A percentile compares a stretch with the other conserved stretches of the same genome.
Evolutionary conservation across 1,284 basidiomycete genomes (phyloP).

Genomic region (Ceraceosorus guamensis): DNA sequence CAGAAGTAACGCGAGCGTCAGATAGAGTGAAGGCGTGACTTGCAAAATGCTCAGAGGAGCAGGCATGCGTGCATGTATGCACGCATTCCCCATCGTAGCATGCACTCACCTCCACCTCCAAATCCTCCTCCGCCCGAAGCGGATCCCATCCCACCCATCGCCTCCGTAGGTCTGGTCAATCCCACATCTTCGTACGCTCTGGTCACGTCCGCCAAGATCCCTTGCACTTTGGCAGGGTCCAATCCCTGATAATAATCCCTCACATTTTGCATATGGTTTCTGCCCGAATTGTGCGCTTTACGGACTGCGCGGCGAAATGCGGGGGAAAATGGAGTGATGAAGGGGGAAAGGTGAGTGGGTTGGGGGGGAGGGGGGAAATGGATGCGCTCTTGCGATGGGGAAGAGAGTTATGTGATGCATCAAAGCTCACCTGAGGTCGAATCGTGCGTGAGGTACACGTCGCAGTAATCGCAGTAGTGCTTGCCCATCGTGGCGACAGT

Average conservation of each 20-base stretch:
- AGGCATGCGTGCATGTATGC: too few relatives aligned
- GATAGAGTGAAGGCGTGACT: too few relatives aligned
- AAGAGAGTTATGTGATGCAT: too few relatives aligned
- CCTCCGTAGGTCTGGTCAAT: slow-evolving; percentile 21
- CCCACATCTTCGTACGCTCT: slow-evolving; percentile 65
- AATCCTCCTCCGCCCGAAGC: slow-evolving; percentile 5
- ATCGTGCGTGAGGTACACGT: slow-evolving; percentile 46
- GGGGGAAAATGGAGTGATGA: background rate
- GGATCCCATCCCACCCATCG: slow-evolving; percentile 6
- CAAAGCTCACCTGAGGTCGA: slow-evolving; percentile 35
- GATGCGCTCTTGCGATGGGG: background rate
- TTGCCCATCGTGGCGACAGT: background rate
- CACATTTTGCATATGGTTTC: slow-evolving; percentile 93
- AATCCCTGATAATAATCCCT: slow-evolving; percentile 93
- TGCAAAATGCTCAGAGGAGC: too few relatives aligned
- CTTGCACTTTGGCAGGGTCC: slow-evolving; percentile 91
- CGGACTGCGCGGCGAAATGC: slow-evolving; percentile 59
- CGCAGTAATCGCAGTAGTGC: slow-evolving; percentile 36
- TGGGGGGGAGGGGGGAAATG: background rate
- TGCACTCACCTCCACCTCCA: too few relatives aligned
- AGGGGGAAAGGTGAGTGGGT: background rate
- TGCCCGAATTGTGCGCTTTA: slow-evolving; percentile 93
- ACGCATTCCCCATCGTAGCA: too few relatives aligned
- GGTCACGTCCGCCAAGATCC: slow-evolving; percentile 90
- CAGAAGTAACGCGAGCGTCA: too few relatives aligned